Evolutionary conservation across 2,329 filamentous ascomycete genomes (phyloP).

Genomic region (Nectriaceae sp.): DNA sequence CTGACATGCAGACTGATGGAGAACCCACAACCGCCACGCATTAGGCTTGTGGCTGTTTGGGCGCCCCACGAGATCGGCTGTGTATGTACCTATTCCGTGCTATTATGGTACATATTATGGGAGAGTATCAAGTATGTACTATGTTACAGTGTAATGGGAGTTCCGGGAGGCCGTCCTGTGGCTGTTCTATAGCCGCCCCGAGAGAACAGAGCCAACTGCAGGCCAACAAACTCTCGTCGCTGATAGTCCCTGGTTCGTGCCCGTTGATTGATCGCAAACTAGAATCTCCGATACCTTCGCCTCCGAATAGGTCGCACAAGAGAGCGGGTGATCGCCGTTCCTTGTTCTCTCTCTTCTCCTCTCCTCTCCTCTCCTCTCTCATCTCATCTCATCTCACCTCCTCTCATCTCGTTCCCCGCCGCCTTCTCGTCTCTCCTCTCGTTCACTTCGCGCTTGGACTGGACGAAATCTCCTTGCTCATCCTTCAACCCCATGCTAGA

Average conservation of each 20-base stretch:
- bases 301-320: no score
- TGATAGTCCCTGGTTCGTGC: no score
- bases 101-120: no score
- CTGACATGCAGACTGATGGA: constrained; percentile 17
- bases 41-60: constrained; percentile 21
- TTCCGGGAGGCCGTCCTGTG: no score
- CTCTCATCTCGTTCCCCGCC: neutral
- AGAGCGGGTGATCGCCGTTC: neutral
- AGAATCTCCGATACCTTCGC: no score
- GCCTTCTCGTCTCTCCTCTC: constrained; percentile 9
- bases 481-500: constrained; percentile 3
- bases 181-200: no score
- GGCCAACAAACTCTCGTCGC: no score
- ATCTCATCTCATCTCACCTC: neutral
- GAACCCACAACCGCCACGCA: constrained; percentile 24
- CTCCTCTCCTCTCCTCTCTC: neutral
- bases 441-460: constrained; percentile 2
- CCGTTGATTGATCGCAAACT: no score
- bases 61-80: constrained; percentile 28
- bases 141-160: no score
- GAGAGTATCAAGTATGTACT: no score
- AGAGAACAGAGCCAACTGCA: no score
- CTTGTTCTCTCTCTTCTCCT: constrained; percentile 12
- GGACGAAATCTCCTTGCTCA: constrained; percentile 2
- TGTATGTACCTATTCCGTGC: neutral